Conservation (phyloP, 2,329 filamentous ascomycete genomes). For the Monilinia fructigena region DNA sequence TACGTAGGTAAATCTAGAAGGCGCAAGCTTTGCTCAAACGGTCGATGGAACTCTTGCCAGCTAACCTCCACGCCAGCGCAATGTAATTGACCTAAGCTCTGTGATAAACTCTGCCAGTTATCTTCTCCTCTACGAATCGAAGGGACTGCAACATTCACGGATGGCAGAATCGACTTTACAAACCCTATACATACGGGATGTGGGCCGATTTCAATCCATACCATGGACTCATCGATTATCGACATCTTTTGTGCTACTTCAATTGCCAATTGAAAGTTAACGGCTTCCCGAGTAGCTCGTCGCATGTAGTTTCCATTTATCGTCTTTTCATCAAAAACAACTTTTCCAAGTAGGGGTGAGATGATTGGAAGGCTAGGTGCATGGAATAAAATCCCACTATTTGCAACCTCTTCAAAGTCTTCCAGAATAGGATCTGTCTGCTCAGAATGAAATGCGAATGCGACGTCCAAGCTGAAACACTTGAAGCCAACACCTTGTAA, state of each 20-base stretch:
- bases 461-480: background rate
- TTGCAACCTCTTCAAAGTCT: background rate
- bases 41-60: conserved; percentile 18
- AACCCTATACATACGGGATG: conserved; percentile 52
- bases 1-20: conserved; percentile 54
- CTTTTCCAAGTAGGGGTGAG: background rate
- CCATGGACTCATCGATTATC: background rate
- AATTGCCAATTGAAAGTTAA: conserved; percentile 62
- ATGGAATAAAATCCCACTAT: background rate
- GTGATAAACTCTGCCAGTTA: background rate
- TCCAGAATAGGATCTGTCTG: conserved; percentile 17
- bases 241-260: conserved; percentile 51
- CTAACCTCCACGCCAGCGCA: conserved; percentile 4
- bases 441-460: conserved; percentile 18
- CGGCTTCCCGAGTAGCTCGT: background rate
- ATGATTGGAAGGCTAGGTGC: conserved; percentile 4
- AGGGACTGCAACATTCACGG: background rate
- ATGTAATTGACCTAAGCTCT: background rate
- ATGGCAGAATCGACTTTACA: conserved; percentile 7
- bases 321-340: background rate
- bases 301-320: background rate
- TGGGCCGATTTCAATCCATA: conserved; percentile 63
- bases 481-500: background rate
- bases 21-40: background rate
- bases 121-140: background rate